Conservation (phyloP, 306 rosid genomes). For the Vigna trinervia region DNA sequence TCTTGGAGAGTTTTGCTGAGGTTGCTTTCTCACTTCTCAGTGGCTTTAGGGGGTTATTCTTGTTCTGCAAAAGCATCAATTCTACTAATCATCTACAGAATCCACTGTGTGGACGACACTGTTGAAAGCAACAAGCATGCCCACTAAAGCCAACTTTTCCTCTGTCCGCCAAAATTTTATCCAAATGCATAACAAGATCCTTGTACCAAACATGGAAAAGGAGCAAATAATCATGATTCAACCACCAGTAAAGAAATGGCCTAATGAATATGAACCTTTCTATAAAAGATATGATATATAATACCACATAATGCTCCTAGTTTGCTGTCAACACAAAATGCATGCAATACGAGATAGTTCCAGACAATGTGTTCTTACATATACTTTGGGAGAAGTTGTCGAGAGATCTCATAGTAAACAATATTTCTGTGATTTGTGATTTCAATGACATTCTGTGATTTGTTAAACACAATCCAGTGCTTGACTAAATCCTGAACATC, state of each 20-base stretch:
- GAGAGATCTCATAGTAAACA: too few species aligned
- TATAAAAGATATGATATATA: conserved; percentile 14
- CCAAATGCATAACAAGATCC: conserved; percentile 49
- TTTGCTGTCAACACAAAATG: conserved; percentile 29
- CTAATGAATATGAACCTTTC: neutral
- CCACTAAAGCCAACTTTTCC: conserved; percentile 47
- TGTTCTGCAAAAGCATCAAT: conserved; percentile 62
- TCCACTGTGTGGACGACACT: conserved; percentile 51
- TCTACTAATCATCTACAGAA: conserved; percentile 57
- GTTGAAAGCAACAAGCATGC: conserved; percentile 52
- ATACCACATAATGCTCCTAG: conserved; percentile 13
- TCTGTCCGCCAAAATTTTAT: conserved; percentile 53
- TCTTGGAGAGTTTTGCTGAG: conserved; percentile 53
- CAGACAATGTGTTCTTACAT: neutral
- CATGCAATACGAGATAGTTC: conserved; percentile 11
- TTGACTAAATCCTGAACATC: neutral
- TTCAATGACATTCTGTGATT: neutral
- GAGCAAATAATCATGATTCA: conserved; percentile 37
- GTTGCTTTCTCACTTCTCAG: conserved; percentile 60
- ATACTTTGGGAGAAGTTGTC: too few species aligned
- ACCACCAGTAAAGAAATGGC: conserved; percentile 40
- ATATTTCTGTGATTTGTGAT: too few species aligned
- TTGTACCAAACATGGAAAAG: conserved; percentile 41
- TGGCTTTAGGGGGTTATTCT: conserved; percentile 54
- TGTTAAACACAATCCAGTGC: neutral